Percentiles rank a stretch among this genome's conserved stretches.
Conservation (phyloP, 2,329 filamentous ascomycete genomes). For the Chaetomium sp. region DNA sequence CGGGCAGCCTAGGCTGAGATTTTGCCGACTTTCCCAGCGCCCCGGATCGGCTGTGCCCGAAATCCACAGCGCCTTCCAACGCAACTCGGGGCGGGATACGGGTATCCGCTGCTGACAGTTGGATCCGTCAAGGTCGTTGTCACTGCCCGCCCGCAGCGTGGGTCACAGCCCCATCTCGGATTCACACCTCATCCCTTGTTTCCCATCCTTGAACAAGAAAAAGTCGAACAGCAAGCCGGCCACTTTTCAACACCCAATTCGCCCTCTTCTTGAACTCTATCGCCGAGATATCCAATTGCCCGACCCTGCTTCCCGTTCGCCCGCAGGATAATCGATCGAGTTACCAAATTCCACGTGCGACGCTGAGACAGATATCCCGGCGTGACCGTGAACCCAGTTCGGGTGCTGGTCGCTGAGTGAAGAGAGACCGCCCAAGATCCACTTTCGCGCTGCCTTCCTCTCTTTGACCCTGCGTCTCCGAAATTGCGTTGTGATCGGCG, state of each 20-base stretch:
- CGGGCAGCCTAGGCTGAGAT: no score
- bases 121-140: no score
- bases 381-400: not conserved
- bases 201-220: no score
- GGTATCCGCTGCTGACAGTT: no score
- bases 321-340: not conserved
- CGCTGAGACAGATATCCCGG: not conserved
- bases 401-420: not conserved
- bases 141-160: no score
- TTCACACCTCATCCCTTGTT: no score
- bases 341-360: conserved; percentile 3
- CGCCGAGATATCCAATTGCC: not conserved
- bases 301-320: not conserved
- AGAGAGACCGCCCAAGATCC: conserved; percentile 3
- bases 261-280: not conserved
- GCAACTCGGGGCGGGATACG: conserved; percentile 3
- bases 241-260: not conserved
- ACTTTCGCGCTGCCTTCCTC: conserved; percentile 7
- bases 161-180: no score
- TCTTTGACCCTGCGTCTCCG: not conserved
- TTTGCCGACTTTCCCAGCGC: not conserved
- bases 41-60: conserved; percentile 11
- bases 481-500: not conserved
- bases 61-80: conserved; percentile 10
- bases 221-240: not conserved